phyloP scores from a whole-genome alignment of 139 green algal species.

The Auxenochlorella protothecoides region DNA sequence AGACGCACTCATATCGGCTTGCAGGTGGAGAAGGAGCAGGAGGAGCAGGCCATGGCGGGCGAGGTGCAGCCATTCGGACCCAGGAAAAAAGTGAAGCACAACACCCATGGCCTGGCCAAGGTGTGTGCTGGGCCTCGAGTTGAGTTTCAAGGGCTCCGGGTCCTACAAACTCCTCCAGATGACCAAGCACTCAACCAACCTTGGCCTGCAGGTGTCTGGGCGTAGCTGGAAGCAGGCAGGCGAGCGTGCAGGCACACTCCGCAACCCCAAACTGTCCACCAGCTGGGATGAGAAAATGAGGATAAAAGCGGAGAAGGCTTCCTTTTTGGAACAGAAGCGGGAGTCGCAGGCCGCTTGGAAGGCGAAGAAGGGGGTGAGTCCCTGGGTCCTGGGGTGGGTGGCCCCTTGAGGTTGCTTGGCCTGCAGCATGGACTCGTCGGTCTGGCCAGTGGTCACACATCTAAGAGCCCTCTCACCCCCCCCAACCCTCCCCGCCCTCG shows the following conservation, averaged over 20 bases:
- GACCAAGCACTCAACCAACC: neutral
- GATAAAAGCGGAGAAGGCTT: conserved; percentile 25
- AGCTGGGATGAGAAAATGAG: conserved; percentile 57
- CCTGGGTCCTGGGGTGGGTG: neutral
- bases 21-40: conserved; percentile 19
- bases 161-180: neutral
- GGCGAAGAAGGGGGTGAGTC: conserved; percentile 15
- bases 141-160: neutral
- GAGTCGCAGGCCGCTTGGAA: conserved; percentile 24
- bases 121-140: neutral
- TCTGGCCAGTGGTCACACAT: neutral
- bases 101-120: conserved; percentile 23
- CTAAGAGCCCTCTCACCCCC: neutral
- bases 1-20: neutral
- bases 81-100: conserved; percentile 29
- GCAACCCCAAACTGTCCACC: conserved; percentile 20
- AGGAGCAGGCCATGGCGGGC: conserved; percentile 3
- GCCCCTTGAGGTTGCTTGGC: neutral
- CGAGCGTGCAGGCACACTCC: conserved; percentile 13
- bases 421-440: neutral
- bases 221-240: conserved; percentile 39
- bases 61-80: neutral
- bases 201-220: conserved; percentile 19
- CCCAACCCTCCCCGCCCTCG: neutral
- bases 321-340: conserved; percentile 25